Evolutionary conservation across 768 basidiomycete genomes (phyloP), one percentile per base, ranked within the genome.

Genomic region (Gelatoporia subvermispora): DNA sequence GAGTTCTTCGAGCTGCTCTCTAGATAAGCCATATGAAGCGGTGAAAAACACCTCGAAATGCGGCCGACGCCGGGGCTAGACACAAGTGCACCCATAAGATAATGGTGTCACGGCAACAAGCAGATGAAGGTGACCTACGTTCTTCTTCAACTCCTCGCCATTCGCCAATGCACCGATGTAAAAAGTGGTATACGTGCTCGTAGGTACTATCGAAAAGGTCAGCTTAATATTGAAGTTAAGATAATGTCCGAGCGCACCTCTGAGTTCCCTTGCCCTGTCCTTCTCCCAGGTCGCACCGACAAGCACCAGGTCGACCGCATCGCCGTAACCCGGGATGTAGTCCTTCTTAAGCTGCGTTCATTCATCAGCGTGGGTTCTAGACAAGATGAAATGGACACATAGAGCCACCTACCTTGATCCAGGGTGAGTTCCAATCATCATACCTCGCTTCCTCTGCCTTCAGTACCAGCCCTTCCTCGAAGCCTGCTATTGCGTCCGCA

Each of bases 321-420:
- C 93, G 0, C 91, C 90, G 39, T 85, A 75, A 3, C 85, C 85
- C 1, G 82, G 81, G 35, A 97, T 90, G 53, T 95, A 95, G 62
- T 97, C 93, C 60, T 76, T 81, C 71, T 93, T 91, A 42, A 91
- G 59, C 76, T 78, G 41, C 41, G 17, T 17, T 34, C 8, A 8
- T 13, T 13, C 23, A 28, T 24, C 20, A 47, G 35, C 8, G 45
- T 10, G n/a, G n/a, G n/a, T n/a, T n/a, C n/a, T n/a, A n/a, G n/a
- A n/a, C n/a, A n/a, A n/a, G n/a, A n/a, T n/a, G n/a, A n/a, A n/a
- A n/a, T n/a, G n/a, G n/a, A n/a, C n/a, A n/a, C n/a, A n/a, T n/a
- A n/a, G n/a, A n/a, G n/a, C n/a, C n/a, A 23, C 52, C 70, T 46
- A 82, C 77, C 68, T 96, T 95, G 23, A 93, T 82, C 92, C 93